Evolutionary conservation across 352 stramenopile genomes (phyloP).

Genomic region (Phytophthora uliginosa): DNA sequence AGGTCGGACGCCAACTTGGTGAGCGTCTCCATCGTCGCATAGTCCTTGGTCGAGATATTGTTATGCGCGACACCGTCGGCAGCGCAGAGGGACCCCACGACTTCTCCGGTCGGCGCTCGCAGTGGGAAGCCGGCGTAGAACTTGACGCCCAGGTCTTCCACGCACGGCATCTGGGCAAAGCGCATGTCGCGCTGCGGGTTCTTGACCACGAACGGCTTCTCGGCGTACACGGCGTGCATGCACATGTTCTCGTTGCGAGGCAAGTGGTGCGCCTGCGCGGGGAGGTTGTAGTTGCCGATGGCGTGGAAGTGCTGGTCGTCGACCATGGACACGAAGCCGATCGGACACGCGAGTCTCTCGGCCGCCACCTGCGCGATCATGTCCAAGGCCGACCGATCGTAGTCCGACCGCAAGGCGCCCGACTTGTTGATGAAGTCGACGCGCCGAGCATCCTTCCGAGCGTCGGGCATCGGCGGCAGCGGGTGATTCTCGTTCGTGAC

Average conservation of each 20-base stretch:
- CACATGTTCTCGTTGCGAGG: conserved; percentile 69
- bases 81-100: conserved; percentile 58
- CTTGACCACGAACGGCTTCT: conserved; percentile 73
- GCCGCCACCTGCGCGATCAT: conserved; percentile 67
- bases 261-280: conserved; percentile 34
- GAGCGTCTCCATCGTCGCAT: conserved; percentile 74
- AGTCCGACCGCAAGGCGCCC: conserved; percentile 48
- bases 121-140: conserved; percentile 78
- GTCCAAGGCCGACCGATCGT: conserved; percentile 61
- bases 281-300: conserved; percentile 57
- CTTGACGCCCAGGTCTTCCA: conserved; percentile 60
- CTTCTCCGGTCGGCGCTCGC: conserved; percentile 50
- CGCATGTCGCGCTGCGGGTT: conserved; percentile 74
- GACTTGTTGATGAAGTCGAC: conserved; percentile 58
- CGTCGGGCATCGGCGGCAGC: conserved; percentile 50
- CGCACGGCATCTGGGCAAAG: conserved; percentile 59
- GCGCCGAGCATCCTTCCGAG: conserved; percentile 51
- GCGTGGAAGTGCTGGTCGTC: conserved; percentile 61
- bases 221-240: conserved; percentile 64
- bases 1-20: conserved; percentile 61
- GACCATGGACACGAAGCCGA: conserved; percentile 72
- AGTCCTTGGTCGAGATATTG: conserved; percentile 73
- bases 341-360: conserved; percentile 58
- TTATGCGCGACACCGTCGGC: conserved; percentile 52
- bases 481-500: conserved; percentile 52